Percentiles rank a stretch among this genome's conserved stretches.
Conservation (phyloP, 495 filamentous ascomycete species). For the Penicillium pulvis region DNA sequence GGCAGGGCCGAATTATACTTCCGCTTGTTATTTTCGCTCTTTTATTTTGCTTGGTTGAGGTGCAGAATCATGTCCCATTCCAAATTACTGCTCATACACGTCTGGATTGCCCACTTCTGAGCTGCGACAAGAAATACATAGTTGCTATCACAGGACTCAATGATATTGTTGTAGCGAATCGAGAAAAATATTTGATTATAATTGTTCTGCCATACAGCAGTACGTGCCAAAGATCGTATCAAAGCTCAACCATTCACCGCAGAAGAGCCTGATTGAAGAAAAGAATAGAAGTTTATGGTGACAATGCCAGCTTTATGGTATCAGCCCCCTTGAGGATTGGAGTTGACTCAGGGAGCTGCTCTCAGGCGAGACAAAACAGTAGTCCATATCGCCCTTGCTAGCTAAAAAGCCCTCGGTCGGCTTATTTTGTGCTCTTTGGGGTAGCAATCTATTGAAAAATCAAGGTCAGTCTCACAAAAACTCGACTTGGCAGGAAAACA, state of each 20-base stretch:
- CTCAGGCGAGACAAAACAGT: neutral
- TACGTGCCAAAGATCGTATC: neutral
- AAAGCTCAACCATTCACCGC: neutral
- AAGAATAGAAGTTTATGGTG: neutral
- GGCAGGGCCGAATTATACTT: neutral
- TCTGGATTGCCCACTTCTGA: too few relatives aligned
- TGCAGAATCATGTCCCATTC: too few relatives aligned
- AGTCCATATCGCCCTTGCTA: neutral
- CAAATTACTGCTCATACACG: too few relatives aligned
- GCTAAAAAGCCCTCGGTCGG: neutral
- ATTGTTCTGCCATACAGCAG: neutral
- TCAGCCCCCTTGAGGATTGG: neutral
- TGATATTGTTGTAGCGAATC: neutral
- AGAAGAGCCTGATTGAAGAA: neutral
- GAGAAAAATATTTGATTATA: neutral
- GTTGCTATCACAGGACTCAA: too few relatives aligned
- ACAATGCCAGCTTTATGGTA: neutral
- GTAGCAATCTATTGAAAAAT: neutral
- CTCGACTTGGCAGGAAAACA: neutral
- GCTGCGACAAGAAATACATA: too few relatives aligned
- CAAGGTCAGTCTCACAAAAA: neutral
- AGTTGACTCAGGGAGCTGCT: neutral
- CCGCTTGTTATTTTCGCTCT: too few relatives aligned
- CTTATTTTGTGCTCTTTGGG: neutral
- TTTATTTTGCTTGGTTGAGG: too few relatives aligned